Evolutionary conservation across 2,329 filamentous ascomycete genomes (phyloP).

Genomic region (Aplosporella prunicola): DNA sequence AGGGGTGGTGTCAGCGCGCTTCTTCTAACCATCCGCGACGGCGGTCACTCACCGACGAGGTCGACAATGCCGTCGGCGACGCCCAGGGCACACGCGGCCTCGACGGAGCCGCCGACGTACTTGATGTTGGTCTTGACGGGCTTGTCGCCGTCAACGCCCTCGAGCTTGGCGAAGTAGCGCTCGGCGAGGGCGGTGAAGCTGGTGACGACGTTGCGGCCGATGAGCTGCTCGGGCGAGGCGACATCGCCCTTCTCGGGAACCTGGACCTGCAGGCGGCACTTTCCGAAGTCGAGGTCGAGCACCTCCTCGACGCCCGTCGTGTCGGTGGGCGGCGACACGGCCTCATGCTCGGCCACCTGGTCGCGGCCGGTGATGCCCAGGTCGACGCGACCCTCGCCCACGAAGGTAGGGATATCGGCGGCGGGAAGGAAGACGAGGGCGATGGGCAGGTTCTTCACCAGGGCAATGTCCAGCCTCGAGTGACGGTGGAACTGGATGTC

Average conservation of each 20-base stretch:
- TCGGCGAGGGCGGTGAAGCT: conserved; percentile 82
- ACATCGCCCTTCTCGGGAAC: conserved; percentile 78
- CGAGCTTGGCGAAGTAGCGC: conserved; percentile 74
- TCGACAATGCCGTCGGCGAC: conserved; percentile 97
- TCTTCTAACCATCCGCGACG: not conserved
- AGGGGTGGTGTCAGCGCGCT: not conserved
- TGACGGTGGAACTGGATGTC: conserved; percentile 96
- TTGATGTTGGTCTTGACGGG: conserved; percentile 74
- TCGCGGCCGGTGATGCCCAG: conserved; percentile 91
- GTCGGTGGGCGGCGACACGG: conserved; percentile 40
- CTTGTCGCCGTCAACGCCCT: conserved; percentile 36
- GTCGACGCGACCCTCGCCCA: conserved; percentile 87
- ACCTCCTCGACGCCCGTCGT: conserved; percentile 64
- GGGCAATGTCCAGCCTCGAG: conserved; percentile 89
- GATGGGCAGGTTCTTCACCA: conserved; percentile 93
- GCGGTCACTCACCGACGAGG: conserved; percentile 67
- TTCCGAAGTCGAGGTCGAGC: conserved; percentile 82
- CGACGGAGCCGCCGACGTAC: conserved; percentile 91
- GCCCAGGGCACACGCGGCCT: conserved; percentile 89
- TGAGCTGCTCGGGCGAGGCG: conserved; percentile 59
- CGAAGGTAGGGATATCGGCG: conserved; percentile 94
- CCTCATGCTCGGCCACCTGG: conserved; percentile 85
- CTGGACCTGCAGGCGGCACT: conserved; percentile 92
- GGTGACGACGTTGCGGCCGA: conserved; percentile 89
- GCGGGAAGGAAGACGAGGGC: conserved; percentile 95